Evolutionary conservation across 2,329 filamentous ascomycete species (phyloP).

Genomic region (Aschersonia sp.): DNA sequence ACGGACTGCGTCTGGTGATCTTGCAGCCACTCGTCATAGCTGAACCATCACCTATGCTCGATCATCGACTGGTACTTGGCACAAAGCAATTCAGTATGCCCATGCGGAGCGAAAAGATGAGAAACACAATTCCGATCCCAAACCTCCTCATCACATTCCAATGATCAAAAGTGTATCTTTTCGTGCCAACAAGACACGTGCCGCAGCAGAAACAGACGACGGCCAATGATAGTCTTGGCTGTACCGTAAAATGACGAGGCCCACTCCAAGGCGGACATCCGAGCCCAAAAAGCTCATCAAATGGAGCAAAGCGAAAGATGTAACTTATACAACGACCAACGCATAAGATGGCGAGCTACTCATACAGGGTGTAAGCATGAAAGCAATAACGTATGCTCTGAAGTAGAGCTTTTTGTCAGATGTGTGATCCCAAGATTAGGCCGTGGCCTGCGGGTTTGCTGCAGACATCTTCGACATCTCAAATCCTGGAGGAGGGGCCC

Average conservation of each 20-base stretch:
- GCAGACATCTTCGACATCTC: neutral
- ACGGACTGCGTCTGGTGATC: slow-evolving; percentile 2
- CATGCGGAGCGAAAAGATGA: slow-evolving; percentile 1
- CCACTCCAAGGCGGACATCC: neutral
- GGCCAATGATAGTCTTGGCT: neutral
- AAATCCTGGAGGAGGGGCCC: neutral
- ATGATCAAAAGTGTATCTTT: neutral
- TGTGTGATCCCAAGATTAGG: slow-evolving; percentile 1
- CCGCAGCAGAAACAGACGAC: neutral
- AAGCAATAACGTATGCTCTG: slow-evolving; percentile 16
- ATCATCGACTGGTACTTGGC: neutral
- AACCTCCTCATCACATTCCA: slow-evolving; percentile 1
- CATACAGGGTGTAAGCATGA: slow-evolving; percentile 18
- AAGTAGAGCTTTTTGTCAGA: slow-evolving; percentile 8
- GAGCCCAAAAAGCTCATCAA: slow-evolving; percentile 5
- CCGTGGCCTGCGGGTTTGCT: neutral
- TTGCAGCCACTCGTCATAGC: neutral
- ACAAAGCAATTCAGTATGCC: neutral
- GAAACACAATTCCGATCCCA: neutral
- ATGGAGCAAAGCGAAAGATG: slow-evolving; percentile 9
- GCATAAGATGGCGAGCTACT: slow-evolving; percentile 8
- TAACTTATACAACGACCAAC: slow-evolving; percentile 8
- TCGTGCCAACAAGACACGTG: neutral
- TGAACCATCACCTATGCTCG: neutral
- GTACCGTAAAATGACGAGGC: slow-evolving; percentile 1